phyloP scores from a whole-genome alignment of 306 rosid species.

The Chamaecrista fasciculata region DNA sequence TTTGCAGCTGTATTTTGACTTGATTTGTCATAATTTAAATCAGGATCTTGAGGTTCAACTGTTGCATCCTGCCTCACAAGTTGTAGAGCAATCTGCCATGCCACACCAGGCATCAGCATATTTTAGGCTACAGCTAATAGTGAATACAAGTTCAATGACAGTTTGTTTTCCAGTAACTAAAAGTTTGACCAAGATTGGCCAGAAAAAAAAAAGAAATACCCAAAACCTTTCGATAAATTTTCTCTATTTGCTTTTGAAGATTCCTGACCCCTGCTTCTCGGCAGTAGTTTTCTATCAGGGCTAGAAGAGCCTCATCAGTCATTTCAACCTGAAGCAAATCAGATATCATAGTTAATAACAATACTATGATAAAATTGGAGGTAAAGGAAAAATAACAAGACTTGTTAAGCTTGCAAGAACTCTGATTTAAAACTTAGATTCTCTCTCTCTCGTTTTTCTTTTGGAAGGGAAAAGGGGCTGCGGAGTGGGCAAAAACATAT shows the following conservation, averaged over 20 bases:
- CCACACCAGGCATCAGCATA: constrained; percentile 29
- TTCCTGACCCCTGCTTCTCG: constrained; percentile 90
- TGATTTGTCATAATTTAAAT: constrained; percentile 34
- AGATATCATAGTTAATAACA: constrained; percentile 16
- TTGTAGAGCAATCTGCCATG: constrained; percentile 79
- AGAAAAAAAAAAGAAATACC: not conserved
- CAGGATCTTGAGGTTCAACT: constrained; percentile 31
- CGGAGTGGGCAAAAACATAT: constrained; percentile 19
- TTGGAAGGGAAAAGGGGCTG: constrained; percentile 11
- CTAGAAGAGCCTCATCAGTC: constrained; percentile 79
- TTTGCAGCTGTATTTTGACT: constrained; percentile 26
- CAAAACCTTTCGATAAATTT: constrained; percentile 86
- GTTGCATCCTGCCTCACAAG: constrained; percentile 69
- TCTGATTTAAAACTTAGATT: not conserved
- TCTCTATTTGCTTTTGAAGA: constrained; percentile 91
- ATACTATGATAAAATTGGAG: constrained; percentile 5
- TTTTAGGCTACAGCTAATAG: constrained; percentile 9
- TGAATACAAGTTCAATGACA: not conserved
- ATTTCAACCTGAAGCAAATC: constrained; percentile 65
- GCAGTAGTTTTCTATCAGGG: constrained; percentile 78
- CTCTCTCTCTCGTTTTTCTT: constrained; percentile 17
- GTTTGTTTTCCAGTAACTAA: not conserved
- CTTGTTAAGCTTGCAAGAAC: too few species aligned
- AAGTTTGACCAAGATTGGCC: constrained; percentile 12
- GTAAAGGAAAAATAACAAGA: not conserved